A percentile compares a stretch with the other conserved stretches of the same genome.
These are phyloP conservation scores for Protomyces arabidopsidicola DNA, from an alignment of 1,139 yeast species.

Conservation along the genomic window DNA sequence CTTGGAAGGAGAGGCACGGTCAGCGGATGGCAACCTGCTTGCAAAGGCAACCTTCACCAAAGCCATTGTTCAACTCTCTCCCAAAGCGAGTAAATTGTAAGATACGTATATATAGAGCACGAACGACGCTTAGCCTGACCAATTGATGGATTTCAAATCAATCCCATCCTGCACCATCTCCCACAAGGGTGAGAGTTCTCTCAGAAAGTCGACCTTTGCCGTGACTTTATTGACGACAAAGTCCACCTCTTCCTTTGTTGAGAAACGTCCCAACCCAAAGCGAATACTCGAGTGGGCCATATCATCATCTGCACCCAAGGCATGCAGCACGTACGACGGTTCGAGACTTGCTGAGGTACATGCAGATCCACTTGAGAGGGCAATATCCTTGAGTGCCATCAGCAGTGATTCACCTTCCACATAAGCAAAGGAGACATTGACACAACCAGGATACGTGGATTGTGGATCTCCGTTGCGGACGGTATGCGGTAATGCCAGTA, in stretches of 20 bases:
- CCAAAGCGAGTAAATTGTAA: no score
- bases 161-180: slow-evolving; percentile 99
- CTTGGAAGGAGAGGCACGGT: background rate
- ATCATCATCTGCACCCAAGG: slow-evolving; percentile 93
- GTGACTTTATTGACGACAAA: slow-evolving; percentile 83
- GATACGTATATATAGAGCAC: background rate
- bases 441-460: slow-evolving; percentile 84
- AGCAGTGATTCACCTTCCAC: slow-evolving; percentile 95
- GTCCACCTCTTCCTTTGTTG: slow-evolving; percentile 93
- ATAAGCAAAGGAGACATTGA: slow-evolving; percentile 91
- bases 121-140: slow-evolving; percentile 44
- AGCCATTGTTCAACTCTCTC: background rate
- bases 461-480: slow-evolving; percentile 78
- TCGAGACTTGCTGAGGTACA: slow-evolving; percentile 98
- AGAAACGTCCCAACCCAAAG: slow-evolving; percentile 94
- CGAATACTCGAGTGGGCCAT: slow-evolving; percentile 90
- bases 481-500: slow-evolving; percentile 80
- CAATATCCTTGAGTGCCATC: slow-evolving; percentile 97
- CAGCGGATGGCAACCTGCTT: background rate
- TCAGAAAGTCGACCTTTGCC: slow-evolving; percentile 82
- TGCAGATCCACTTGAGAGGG: slow-evolving; percentile 95
- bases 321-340: slow-evolving; percentile 94
- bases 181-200: slow-evolving; percentile 95
- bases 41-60: background rate
- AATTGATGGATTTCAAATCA: slow-evolving; percentile 85